Evolutionary conservation across 78 protist genomes (phyloP).

Genomic region (Carpediemonas membranifera): DNA sequence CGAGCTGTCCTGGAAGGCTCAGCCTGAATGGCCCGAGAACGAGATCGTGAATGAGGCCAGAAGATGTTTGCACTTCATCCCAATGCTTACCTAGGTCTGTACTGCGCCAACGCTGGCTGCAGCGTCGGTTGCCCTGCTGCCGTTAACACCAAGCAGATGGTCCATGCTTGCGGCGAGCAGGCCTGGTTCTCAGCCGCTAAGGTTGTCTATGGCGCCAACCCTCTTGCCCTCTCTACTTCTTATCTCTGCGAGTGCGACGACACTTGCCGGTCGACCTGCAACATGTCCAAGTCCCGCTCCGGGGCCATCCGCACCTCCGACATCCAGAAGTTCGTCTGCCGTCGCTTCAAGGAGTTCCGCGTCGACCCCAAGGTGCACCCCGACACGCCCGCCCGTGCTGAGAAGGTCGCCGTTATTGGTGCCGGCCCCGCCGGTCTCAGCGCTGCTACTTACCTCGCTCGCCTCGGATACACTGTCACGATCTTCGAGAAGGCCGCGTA

Average conservation of each 20-base stretch:
- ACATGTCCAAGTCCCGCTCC: neutral
- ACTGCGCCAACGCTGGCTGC: neutral
- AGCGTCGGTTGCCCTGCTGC: neutral
- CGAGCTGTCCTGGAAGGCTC: too few species aligned
- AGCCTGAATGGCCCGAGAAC: too few species aligned
- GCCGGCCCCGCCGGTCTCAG: slow-evolving; percentile 87
- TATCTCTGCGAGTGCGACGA: slow-evolving; percentile 9
- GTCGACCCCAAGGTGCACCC: neutral
- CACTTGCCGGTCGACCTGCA: neutral
- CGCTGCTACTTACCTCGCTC: slow-evolving; percentile 75
- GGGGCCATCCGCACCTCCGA: neutral
- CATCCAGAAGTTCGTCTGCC: neutral
- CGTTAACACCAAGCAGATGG: neutral
- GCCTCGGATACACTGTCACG: slow-evolving; percentile 65
- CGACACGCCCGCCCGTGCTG: neutral
- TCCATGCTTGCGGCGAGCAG: neutral
- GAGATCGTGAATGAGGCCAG: too few species aligned
- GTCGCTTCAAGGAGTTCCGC: neutral
- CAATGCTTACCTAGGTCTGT: too few species aligned
- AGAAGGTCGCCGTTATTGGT: slow-evolving; percentile 71
- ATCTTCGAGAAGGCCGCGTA: neutral
- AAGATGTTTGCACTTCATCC: too few species aligned
- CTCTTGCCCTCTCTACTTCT: neutral
- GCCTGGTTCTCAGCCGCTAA: slow-evolving; percentile 78
- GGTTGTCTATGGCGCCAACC: neutral